Evolutionary conservation across 2,329 filamentous ascomycete species (phyloP).

Genomic region (Arthrobotrys pseudoclavata): DNA sequence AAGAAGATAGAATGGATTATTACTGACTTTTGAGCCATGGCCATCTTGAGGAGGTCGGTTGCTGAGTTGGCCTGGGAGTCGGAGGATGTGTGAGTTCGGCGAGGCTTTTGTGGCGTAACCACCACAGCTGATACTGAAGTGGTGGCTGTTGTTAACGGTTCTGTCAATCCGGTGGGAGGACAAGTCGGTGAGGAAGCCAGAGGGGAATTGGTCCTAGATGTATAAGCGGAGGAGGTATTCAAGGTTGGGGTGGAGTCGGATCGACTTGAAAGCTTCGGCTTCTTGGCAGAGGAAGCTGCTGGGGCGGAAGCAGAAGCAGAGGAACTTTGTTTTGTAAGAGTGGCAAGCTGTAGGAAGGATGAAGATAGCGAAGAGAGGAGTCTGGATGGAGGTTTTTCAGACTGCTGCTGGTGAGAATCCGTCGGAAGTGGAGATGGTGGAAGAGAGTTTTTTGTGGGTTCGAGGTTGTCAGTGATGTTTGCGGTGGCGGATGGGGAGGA

Average conservation of each 20-base stretch:
- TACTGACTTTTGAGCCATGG: slow-evolving; percentile 63
- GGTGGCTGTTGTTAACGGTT: slow-evolving; percentile 59
- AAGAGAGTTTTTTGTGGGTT: slow-evolving; percentile 47
- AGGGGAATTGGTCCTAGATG: slow-evolving; percentile 46
- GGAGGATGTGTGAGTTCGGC: slow-evolving; percentile 61
- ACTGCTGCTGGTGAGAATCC: background rate
- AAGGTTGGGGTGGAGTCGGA: slow-evolving; percentile 43
- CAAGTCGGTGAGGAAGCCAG: slow-evolving; percentile 51
- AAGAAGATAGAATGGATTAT: background rate
- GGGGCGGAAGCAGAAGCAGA: slow-evolving; percentile 18
- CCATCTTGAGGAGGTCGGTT: slow-evolving; percentile 63
- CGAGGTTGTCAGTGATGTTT: slow-evolving; percentile 35
- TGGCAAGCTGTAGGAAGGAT: slow-evolving; percentile 51
- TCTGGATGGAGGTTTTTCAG: slow-evolving; percentile 39
- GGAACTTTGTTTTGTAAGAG: slow-evolving; percentile 29
- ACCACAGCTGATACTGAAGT: slow-evolving; percentile 62
- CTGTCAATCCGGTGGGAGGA: slow-evolving; percentile 46
- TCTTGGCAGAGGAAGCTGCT: slow-evolving; percentile 44
- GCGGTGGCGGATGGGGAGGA: slow-evolving; percentile 20
- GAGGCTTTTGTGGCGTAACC: slow-evolving; percentile 62
- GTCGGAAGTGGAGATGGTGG: slow-evolving; percentile 32
- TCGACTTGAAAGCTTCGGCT: slow-evolving; percentile 46
- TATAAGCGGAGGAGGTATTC: slow-evolving; percentile 27
- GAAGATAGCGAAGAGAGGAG: slow-evolving; percentile 51
- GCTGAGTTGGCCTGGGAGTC: slow-evolving; percentile 61